These are phyloP conservation scores for Jatropha multifida DNA, from an alignment of 441 rosid genomes.

Conservation along the genomic window DNA sequence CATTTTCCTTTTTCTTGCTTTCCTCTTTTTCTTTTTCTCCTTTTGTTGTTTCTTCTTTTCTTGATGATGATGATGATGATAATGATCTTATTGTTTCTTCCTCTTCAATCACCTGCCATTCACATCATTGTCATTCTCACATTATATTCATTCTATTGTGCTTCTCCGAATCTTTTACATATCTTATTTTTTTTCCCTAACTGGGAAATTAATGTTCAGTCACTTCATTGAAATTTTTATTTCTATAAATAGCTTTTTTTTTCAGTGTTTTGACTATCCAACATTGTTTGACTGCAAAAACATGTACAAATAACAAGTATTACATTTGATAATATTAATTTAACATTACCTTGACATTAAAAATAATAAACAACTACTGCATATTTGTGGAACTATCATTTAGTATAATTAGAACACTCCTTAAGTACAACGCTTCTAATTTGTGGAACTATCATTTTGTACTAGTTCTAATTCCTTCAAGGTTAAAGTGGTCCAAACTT, in stretches of 20 bases:
- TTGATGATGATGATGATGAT: not conserved
- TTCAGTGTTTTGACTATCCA: conserved; percentile 4
- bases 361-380: too few species aligned
- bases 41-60: conserved; percentile 28
- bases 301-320: not conserved
- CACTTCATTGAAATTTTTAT: not conserved
- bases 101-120: conserved; percentile 31
- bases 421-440: not conserved
- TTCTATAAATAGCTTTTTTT: not conserved
- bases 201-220: not conserved
- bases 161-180: not conserved
- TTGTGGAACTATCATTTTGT: not conserved
- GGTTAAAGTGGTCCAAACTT: not conserved
- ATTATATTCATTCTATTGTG: not conserved
- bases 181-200: not conserved
- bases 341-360: not conserved
- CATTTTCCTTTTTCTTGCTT: conserved; percentile 28
- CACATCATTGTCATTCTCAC: conserved; percentile 8
- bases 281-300: not conserved
- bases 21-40: conserved; percentile 18
- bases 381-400: not conserved
- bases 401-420: not conserved
- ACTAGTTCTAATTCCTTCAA: not conserved
- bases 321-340: not conserved
- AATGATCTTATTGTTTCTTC: conserved; percentile 30